Conservation (phyloP, 2,329 filamentous ascomycete genomes). For the Talaromyces funiculosus region DNA sequence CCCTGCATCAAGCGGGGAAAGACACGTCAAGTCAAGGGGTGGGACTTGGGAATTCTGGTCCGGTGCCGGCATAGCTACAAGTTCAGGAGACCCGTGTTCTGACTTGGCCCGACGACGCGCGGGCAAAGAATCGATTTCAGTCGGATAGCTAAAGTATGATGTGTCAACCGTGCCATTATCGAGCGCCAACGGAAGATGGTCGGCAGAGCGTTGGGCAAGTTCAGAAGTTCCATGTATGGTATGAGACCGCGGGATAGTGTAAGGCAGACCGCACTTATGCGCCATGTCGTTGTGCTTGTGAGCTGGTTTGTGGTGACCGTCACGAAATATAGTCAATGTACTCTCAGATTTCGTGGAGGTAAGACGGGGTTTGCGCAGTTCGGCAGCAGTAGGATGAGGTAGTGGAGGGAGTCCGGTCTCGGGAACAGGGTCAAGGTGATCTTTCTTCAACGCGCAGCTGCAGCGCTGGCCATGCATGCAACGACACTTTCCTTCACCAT, state of each 20-base stretch:
- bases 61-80: conserved; percentile 23
- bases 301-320: conserved; percentile 60
- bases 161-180: conserved; percentile 20
- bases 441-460: conserved; percentile 57
- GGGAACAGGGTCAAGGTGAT: conserved; percentile 47
- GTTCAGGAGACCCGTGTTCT: conserved; percentile 44
- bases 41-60: conserved; percentile 31
- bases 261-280: conserved; percentile 58
- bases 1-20: conserved; percentile 29
- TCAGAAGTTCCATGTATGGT: conserved; percentile 45
- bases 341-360: conserved; percentile 55
- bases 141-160: conserved; percentile 27
- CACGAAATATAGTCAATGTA: conserved; percentile 56
- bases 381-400: conserved; percentile 36
- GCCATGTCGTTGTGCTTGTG: conserved; percentile 61
- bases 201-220: conserved; percentile 47
- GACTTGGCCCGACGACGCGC: conserved; percentile 36
- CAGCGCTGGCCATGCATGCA: conserved; percentile 57
- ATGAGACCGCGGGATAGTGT: conserved; percentile 54
- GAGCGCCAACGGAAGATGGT: conserved; percentile 44
- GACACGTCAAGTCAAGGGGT: conserved; percentile 36
- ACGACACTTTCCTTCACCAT: conserved; percentile 38
- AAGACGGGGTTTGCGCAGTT: conserved; percentile 51
- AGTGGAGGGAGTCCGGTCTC: conserved; percentile 41
- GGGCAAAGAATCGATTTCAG: conserved; percentile 26